Evolutionary conservation across 2,329 filamentous ascomycete species (phyloP), one percentile per base, ranked within the genome.

Genomic region (Bertia moriformis): DNA sequence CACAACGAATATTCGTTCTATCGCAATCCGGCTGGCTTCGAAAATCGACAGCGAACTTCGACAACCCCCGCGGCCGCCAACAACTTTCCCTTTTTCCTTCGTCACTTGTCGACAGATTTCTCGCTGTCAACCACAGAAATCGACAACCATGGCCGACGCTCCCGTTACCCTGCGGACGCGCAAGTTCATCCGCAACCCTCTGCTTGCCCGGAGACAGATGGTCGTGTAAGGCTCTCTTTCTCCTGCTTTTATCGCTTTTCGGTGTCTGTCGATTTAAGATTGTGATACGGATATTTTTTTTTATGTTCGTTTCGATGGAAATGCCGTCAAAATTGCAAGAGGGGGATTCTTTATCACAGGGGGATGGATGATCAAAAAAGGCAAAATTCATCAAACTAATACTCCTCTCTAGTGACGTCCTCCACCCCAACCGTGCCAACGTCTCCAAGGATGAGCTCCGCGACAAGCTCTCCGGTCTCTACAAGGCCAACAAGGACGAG

Each of bases 111-210:
- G n/a, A n/a, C n/a, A n/a, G n/a, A n/a, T n/a, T n/a, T n/a, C n/a
- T n/a, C n/a, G n/a, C n/a, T n/a, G n/a, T n/a, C n/a, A n/a, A n/a
- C n/a, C n/a, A n/a, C n/a, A n/a, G n/a, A n/a, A n/a, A 66, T n/a
- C n/a, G n/a, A 60, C 60, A 67, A 69, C 69, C 72, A 93, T 69
- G 67, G 67, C 69, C 61, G 80, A 85, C 63, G 67, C 68, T 57
- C 69, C 80, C 62, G 80, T 87, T 63, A 87, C 82, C 59, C 71
- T 88, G 71, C 79, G 91, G 74, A 98, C 91, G 70, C 89, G 91
- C 84, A 96, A 96, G 78, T 98, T 98, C 84, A 93, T 96, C 73
- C 87, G 88, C 76, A 98, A 98, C 81, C 85, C 91, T 67, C 86
- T 98, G 62, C 82, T 27, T 27, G 22, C 22, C 22, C 22, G 22